Percentiles rank a stretch among this genome's conserved stretches.
Evolutionary conservation across 2,329 filamentous ascomycete species (phyloP).

Genomic region (Trichoderma hamatum): DNA sequence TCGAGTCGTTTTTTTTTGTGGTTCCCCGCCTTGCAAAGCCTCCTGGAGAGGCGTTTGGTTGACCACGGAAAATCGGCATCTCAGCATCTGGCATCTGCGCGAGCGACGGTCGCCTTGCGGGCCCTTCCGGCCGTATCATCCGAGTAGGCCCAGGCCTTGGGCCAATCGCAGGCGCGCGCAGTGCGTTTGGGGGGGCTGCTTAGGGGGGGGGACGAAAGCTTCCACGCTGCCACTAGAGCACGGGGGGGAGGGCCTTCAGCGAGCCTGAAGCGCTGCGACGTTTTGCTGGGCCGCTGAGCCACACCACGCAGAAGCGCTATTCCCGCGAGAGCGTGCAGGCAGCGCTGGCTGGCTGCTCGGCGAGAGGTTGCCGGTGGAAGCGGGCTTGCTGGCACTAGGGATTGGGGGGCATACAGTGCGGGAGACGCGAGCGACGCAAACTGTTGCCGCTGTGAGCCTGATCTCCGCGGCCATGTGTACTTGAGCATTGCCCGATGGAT

Average conservation of each 20-base stretch:
- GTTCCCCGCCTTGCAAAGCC: conserved; percentile 22
- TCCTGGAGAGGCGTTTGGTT: conserved; percentile 13
- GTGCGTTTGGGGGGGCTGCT: neutral
- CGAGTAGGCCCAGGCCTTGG: conserved; percentile 14
- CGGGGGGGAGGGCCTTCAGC: neutral
- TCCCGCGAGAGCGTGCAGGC: too few relatives aligned
- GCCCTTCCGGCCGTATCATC: conserved; percentile 27
- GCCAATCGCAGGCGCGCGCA: conserved; percentile 21
- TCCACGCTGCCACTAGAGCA: neutral
- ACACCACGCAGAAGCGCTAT: neutral
- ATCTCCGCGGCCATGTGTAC: neutral
- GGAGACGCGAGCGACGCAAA: neutral
- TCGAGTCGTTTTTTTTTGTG: neutral
- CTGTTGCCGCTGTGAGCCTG: neutral
- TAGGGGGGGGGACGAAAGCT: neutral
- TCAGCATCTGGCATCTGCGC: conserved; percentile 24
- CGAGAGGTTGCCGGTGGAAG: conserved; percentile 2
- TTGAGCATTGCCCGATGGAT: neutral
- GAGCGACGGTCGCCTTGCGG: conserved; percentile 25
- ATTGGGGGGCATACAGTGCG: neutral
- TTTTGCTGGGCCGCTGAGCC: neutral
- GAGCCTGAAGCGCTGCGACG: neutral
- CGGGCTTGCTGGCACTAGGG: neutral
- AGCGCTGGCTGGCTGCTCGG: neutral
- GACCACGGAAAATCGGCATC: conserved; percentile 26